A percentile compares a stretch with the other conserved stretches of the same genome.
phyloP scores from a whole-genome alignment of 2,329 filamentous ascomycete genomes.

The Sporothrix protearum region DNA sequence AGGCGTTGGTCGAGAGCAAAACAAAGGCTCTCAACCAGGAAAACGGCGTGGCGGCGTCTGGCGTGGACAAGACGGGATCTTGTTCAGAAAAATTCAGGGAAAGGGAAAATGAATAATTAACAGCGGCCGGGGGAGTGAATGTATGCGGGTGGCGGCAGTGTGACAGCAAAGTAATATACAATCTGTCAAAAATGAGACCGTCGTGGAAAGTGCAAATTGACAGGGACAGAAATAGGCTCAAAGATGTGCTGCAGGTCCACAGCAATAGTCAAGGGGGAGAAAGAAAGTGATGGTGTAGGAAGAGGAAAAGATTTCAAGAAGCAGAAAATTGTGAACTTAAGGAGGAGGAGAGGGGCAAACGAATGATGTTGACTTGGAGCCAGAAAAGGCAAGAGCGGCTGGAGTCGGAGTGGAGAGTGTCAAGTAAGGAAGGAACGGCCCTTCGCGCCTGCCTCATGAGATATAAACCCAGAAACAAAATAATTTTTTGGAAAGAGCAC shows the following conservation, averaged over 20 bases:
- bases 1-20: neutral
- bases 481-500: neutral
- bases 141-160: constrained; percentile 16
- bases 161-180: constrained; percentile 13
- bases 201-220: neutral
- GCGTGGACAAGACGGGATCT: neutral
- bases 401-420: neutral
- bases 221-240: neutral
- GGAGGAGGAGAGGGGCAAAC: neutral
- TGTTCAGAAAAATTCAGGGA: neutral
- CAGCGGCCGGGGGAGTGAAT: neutral
- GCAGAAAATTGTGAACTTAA: neutral
- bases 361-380: constrained; percentile 7
- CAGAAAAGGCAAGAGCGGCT: neutral
- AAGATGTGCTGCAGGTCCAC: neutral
- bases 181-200: constrained; percentile 14
- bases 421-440: constrained; percentile 7
- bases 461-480: neutral
- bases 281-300: neutral
- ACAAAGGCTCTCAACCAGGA: neutral
- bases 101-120: neutral
- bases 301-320: neutral
- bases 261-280: neutral
- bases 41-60: neutral
- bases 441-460: constrained; percentile 6